Evolutionary conservation across 129 eudicot species (phyloP).

Genomic region (Flaveria robusta): DNA sequence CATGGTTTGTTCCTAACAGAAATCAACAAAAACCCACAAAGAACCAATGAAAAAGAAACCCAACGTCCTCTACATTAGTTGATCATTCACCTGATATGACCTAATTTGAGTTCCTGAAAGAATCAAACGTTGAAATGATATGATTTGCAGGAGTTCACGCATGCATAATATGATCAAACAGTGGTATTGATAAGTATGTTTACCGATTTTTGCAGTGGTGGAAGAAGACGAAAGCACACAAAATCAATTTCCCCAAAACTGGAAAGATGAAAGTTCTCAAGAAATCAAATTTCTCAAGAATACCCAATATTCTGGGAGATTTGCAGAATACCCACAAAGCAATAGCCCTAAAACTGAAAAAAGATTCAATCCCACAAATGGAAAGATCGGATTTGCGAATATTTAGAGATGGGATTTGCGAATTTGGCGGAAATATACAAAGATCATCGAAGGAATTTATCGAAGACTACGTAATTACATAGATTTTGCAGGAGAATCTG

Average conservation of each 20-base stretch:
- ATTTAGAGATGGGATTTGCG: slow-evolving; percentile 7
- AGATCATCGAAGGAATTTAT: slow-evolving; percentile 18
- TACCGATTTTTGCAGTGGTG: not conserved
- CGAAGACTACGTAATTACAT: slow-evolving; percentile 11
- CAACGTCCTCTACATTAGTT: slow-evolving; percentile 10
- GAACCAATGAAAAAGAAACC: slow-evolving; percentile 7
- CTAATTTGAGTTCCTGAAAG: slow-evolving; percentile 16
- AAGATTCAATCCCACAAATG: slow-evolving; percentile 25
- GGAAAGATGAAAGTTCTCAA: not conserved
- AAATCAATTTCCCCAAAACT: slow-evolving; percentile 9
- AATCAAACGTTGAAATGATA: not conserved
- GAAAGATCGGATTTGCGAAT: slow-evolving; percentile 26
- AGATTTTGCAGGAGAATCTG: slow-evolving; percentile 9
- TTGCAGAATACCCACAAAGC: slow-evolving; percentile 15
- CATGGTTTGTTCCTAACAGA: slow-evolving; percentile 43
- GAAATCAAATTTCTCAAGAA: slow-evolving; percentile 1
- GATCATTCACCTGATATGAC: slow-evolving; percentile 5
- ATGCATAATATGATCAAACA: slow-evolving; percentile 5
- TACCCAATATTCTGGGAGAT: not conserved
- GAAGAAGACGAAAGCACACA: not conserved
- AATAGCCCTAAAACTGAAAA: slow-evolving; percentile 17
- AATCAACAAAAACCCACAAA: slow-evolving; percentile 16
- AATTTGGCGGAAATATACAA: slow-evolving; percentile 14
- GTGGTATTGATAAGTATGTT: slow-evolving; percentile 17
- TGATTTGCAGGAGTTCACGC: not conserved